Percentiles rank a stretch among this genome's conserved stretches.
Evolutionary conservation across 768 basidiomycete species (phyloP).

Genomic region (Pisolithus marmoratus): DNA sequence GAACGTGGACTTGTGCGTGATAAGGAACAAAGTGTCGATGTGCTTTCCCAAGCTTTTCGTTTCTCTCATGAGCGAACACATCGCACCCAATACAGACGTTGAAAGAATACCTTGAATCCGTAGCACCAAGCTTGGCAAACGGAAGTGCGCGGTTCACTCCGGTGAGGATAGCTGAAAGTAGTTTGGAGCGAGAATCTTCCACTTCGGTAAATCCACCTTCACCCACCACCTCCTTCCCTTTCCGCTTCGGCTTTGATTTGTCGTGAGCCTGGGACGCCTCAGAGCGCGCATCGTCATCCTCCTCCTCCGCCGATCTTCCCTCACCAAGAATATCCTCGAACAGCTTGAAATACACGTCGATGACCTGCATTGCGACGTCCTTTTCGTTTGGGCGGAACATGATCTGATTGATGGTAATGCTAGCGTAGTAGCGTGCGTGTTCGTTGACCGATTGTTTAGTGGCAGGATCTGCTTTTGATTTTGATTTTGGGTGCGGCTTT

Average conservation of each 20-base stretch:
- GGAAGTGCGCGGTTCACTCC: constrained; percentile 95
- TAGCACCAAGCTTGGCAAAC: constrained; percentile 77
- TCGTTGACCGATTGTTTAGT: constrained; percentile 44
- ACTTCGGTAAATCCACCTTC: constrained; percentile 69
- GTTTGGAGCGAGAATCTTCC: constrained; percentile 72
- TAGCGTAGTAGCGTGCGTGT: constrained; percentile 87
- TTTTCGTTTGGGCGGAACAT: constrained; percentile 63
- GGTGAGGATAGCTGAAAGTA: constrained; percentile 86
- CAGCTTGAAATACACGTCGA: constrained; percentile 91
- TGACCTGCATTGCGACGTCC: constrained; percentile 68
- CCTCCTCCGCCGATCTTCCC: constrained; percentile 24
- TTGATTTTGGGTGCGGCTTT: not conserved
- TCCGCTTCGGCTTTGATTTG: constrained; percentile 20
- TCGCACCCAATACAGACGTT: not conserved
- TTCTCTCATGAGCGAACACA: not conserved
- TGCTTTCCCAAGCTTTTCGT: constrained; percentile 67
- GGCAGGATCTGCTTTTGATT: constrained; percentile 18
- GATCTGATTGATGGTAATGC: constrained; percentile 93
- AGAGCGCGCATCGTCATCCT: constrained; percentile 23
- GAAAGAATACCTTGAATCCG: constrained; percentile 51
- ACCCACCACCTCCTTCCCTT: constrained; percentile 41
- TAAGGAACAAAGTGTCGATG: constrained; percentile 88
- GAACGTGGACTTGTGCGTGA: constrained; percentile 95
- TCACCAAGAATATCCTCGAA: constrained; percentile 85
- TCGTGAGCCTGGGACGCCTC: constrained; percentile 23